A percentile compares a stretch with the other conserved stretches of the same genome.
phyloP scores from a whole-genome alignment of 2,329 filamentous ascomycete species.

The Corinectria fuckeliana region DNA sequence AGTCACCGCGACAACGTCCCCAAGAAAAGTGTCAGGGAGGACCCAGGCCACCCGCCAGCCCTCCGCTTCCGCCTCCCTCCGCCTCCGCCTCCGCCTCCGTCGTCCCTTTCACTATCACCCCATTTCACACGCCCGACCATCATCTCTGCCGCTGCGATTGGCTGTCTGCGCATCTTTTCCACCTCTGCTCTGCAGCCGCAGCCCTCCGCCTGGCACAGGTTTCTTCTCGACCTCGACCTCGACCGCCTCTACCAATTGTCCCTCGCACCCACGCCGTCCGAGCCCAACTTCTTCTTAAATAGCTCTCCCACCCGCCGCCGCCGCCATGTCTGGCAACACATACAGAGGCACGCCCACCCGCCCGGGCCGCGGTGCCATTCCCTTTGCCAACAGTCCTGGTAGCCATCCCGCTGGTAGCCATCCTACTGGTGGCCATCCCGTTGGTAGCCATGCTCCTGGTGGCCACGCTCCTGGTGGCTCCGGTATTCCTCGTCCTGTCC shows the following conservation, averaged over 20 bases:
- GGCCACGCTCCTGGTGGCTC: no score
- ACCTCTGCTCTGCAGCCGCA: conserved; percentile 26
- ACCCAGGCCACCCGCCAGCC: conserved; percentile 9
- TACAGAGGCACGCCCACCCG: conserved; percentile 74
- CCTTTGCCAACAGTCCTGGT: conserved; percentile 69
- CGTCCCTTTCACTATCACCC: conserved; percentile 32
- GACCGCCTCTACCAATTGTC: conserved; percentile 29
- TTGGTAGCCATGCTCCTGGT: no score
- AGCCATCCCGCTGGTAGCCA: no score
- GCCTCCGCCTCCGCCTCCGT: conserved; percentile 8
- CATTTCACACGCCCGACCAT: conserved; percentile 33
- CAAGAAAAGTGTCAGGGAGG: conserved; percentile 16
- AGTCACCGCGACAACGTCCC: conserved; percentile 32
- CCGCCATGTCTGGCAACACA: conserved; percentile 64
- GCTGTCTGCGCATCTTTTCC: conserved; percentile 18
- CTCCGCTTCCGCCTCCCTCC: background rate
- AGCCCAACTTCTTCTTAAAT: conserved; percentile 30
- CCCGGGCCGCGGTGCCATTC: conserved; percentile 63
- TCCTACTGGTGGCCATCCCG: no score
- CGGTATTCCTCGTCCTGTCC: conserved; percentile 74
- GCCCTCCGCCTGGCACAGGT: conserved; percentile 19
- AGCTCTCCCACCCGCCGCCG: conserved; percentile 16
- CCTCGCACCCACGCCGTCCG: conserved; percentile 15
- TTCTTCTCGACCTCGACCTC: conserved; percentile 16
- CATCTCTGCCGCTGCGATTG: conserved; percentile 38